A percentile compares a stretch with the other conserved stretches of the same genome.
Evolutionary conservation across 2,329 filamentous ascomycete species (phyloP).

Genomic region (Bipolaris cookei): DNA sequence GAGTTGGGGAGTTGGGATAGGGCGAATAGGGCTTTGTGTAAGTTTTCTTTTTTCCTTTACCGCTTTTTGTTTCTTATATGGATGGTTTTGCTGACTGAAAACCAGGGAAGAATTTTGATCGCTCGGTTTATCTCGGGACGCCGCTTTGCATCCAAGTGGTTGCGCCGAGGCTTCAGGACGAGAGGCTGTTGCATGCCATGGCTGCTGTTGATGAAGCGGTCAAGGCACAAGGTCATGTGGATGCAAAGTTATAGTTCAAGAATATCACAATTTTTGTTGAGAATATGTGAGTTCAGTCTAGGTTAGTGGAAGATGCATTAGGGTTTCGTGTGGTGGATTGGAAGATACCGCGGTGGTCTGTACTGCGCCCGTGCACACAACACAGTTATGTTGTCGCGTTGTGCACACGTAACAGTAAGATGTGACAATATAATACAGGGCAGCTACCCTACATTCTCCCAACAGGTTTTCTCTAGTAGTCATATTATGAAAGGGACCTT

Average conservation of each 20-base stretch:
- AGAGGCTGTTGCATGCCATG: constrained; percentile 62
- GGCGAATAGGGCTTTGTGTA: constrained; percentile 64
- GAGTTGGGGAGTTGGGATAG: constrained; percentile 65
- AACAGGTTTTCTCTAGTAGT: too few relatives aligned
- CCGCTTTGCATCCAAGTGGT: constrained; percentile 64
- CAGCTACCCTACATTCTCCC: too few relatives aligned
- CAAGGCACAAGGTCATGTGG: constrained; percentile 18
- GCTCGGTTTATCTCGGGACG: constrained; percentile 61
- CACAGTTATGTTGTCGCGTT: too few relatives aligned
- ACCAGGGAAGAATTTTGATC: constrained; percentile 56
- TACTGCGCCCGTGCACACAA: too few relatives aligned
- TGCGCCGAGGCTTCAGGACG: constrained; percentile 61
- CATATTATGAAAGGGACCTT: too few relatives aligned
- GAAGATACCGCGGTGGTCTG: too few relatives aligned
- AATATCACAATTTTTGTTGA: background rate
- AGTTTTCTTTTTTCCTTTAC: constrained; percentile 21
- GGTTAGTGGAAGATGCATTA: too few relatives aligned
- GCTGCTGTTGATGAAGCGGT: constrained; percentile 58
- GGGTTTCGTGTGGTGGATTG: too few relatives aligned
- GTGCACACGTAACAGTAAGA: too few relatives aligned
- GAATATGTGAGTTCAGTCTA: too few relatives aligned
- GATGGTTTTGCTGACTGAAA: constrained; percentile 5
- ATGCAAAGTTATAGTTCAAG: constrained; percentile 24
- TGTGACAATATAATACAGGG: too few relatives aligned
- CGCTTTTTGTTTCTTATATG: background rate